Base-by-base conservation (phyloP, 768 basidiomycete genomes). In the Tubosaeta sp. region DNA sequence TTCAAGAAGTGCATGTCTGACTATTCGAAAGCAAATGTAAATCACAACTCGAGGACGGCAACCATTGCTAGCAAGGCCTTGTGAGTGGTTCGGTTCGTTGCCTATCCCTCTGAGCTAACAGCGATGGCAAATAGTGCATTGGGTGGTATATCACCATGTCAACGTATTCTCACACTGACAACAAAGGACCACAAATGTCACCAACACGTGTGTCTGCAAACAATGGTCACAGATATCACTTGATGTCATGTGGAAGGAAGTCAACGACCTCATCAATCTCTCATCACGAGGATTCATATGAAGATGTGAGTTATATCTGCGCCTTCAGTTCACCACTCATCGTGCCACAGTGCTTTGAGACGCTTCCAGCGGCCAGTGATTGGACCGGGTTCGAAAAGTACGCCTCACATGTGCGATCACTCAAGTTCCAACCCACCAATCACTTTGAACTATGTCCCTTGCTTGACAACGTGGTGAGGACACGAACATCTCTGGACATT, bases 1-100 rank as follows among this genome's bases (percentile, higher is more conserved):
- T 97, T 95, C 66, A 93, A 95, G 74, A 94, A 94, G 72, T 81
- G 94, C 1, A 95, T 97, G 4, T 93, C 91, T 3, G 88, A 90
- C 19, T 90, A 90, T 61, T 76, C 83, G 13, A 87, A 81, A 61
- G 86, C 88, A 10, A 75, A 80, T 46, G 76, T 88, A 51, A 78
- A 78, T 43, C 69, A 66, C 4, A 63, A 42, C 17, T 50, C 64
- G 32, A 66, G 65, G 54, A 48, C 41, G 2, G 70, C 71, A 4
- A 10, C 60, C 1, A 56, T 48, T 1, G 26, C 61, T 3, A 47
- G 51, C 27, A 72, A 70, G 43, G 13, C 53, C 25, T 78, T 78
- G 76, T 79, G 48, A 68, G 76, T 71, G 5, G 16, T 14, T 38
- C 11, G 1, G 33, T 25, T 9, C 0, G 11, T 10, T 29, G 14